Evolutionary conservation across 805 yeast species (phyloP).

Genomic region (Starmerella asiatica): DNA sequence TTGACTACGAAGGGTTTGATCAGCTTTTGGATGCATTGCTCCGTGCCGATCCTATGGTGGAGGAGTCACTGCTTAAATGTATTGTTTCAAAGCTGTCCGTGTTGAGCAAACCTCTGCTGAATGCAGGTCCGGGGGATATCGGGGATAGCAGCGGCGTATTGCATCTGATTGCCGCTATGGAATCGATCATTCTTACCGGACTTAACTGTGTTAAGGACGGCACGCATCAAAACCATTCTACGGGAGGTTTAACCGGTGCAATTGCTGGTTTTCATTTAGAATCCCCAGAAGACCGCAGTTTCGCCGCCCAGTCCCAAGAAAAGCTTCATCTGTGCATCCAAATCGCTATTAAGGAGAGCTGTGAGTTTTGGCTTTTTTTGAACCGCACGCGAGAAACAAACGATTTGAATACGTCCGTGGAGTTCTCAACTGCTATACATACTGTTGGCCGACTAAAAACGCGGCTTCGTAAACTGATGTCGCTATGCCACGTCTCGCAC

Average conservation of each 20-base stretch:
- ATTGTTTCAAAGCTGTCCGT: conserved; percentile 1
- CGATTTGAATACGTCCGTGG: not conserved
- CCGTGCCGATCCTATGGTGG: conserved; percentile 4
- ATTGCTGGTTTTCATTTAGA: conserved; percentile 43
- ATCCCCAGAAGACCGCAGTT: conserved; percentile 39
- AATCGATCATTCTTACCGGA: conserved; percentile 7
- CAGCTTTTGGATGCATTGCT: conserved; percentile 10
- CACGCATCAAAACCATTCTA: not conserved
- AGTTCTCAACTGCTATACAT: conserved; percentile 14
- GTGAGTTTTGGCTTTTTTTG: conserved; percentile 19
- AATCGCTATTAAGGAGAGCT: conserved; percentile 12
- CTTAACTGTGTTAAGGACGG: not conserved
- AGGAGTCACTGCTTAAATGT: conserved; percentile 3
- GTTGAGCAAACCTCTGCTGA: not conserved
- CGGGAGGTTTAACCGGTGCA: conserved; percentile 9
- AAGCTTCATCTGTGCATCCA: conserved; percentile 14
- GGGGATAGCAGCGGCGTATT: conserved; percentile 6
- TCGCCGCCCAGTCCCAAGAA: conserved; percentile 37
- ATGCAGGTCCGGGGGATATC: not conserved
- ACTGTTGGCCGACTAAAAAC: conserved; percentile 22
- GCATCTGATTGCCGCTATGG: conserved; percentile 7
- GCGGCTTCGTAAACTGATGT: conserved; percentile 21
- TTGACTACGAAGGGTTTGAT: conserved; percentile 14
- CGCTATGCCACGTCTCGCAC: conserved; percentile 15
- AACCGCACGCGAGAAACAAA: conserved; percentile 6